Conservation (phyloP, 257 asterid genomes). For the Solanum chiquidenum region DNA sequence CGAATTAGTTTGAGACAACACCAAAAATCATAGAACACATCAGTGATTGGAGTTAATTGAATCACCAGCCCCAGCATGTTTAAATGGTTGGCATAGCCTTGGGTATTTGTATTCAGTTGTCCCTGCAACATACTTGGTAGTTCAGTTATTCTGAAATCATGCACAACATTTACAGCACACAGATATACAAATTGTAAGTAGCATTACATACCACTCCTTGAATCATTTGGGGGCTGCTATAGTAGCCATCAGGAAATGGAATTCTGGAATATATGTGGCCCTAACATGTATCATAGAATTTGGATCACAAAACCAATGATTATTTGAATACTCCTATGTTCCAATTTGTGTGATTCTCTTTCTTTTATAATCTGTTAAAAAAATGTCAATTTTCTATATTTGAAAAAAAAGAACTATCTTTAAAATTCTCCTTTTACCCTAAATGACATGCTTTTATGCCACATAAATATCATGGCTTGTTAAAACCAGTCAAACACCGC, state of each 20-base stretch:
- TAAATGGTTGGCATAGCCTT: conserved; percentile 7
- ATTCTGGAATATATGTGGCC: conserved; percentile 8
- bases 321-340: not conserved
- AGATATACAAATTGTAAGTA: not conserved
- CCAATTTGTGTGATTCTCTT: not conserved
- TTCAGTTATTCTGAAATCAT: not conserved
- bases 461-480: not conserved
- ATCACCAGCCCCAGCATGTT: conserved; percentile 14
- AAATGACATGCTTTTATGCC: not conserved
- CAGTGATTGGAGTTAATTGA: not conserved
- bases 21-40: not conserved
- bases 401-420: not conserved
- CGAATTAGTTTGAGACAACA: not conserved
- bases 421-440: not conserved
- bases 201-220: conserved; percentile 7
- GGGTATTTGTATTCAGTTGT: conserved; percentile 7
- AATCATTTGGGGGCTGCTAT: not conserved
- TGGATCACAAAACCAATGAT: not conserved
- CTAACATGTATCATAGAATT: not conserved
- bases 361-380: not conserved
- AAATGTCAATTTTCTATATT: not conserved
- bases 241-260: conserved; percentile 9
- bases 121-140: conserved; percentile 2
- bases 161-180: not conserved
- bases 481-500: not conserved